A percentile compares a stretch with the other conserved stretches of the same genome.
Conservation (phyloP, 106 monocot genomes). For the Allium cepa region DNA sequence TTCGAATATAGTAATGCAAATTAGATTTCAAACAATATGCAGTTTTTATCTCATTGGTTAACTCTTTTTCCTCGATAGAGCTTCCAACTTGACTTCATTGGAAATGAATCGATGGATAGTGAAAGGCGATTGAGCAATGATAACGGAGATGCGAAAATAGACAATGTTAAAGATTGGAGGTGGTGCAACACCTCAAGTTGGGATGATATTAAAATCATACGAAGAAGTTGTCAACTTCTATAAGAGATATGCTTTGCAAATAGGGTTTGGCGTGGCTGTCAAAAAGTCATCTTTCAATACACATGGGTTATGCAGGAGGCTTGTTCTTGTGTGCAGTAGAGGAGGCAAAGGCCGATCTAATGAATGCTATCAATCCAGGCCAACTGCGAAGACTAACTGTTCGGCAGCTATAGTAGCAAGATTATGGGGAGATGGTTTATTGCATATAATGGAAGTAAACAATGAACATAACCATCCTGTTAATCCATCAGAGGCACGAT, state of each 20-base stretch:
- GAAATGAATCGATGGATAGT: not conserved
- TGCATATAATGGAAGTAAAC: constrained; percentile 42
- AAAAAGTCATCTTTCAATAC: constrained; percentile 46
- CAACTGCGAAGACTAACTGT: constrained; percentile 49
- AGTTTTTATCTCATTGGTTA: not conserved
- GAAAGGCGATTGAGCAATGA: constrained; percentile 3
- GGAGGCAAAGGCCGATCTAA: constrained; percentile 39
- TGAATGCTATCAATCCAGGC: constrained; percentile 44
- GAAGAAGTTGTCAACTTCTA: constrained; percentile 49
- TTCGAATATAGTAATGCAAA: not conserved
- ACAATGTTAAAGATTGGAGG: constrained; percentile 9
- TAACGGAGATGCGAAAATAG: constrained; percentile 8
- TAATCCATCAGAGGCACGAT: constrained; percentile 24
- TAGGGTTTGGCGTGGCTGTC: constrained; percentile 45
- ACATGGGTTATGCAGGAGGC: constrained; percentile 27
- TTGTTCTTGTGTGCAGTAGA: constrained; percentile 42
- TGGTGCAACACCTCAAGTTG: constrained; percentile 33
- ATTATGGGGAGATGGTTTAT: constrained; percentile 38
- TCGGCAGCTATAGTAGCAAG: constrained; percentile 31
- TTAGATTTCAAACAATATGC: not conserved
- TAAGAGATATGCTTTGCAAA: constrained; percentile 39
- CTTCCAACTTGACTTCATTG: constrained; percentile 7
- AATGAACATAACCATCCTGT: constrained; percentile 47
- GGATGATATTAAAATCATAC: constrained; percentile 55
- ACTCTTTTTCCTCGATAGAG: constrained; percentile 9